Base-by-base conservation (phyloP, 441 rosid species). In the Cnidoscolus chayamansa region DNA sequence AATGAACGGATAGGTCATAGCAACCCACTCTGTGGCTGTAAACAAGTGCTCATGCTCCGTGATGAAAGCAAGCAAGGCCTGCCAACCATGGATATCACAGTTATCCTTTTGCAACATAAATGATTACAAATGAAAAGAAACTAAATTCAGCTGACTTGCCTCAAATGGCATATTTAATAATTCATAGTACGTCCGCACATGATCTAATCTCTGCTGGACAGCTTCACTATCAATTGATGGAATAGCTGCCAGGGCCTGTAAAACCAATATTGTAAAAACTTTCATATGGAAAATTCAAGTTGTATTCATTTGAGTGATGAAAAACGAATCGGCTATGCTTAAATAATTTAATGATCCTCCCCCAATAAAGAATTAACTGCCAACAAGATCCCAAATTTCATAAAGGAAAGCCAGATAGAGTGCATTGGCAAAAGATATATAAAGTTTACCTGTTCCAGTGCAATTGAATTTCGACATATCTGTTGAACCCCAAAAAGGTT, bases 401-500 rank as follows among this genome's bases (percentile, higher is more conserved):
- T 4, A 12, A 30, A 59, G 61, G 10, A 1, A 50, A 72, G 13
- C 48, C 9, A 1, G 30, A 35, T 49, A 3, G n/a, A 74, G 43
- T 2, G 15, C 0, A 68, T 13, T 51, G 63, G 35, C 13, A 10
- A 37, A 70, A 71, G 20, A 56, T 60, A 68, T 60, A 68, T 15
- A 56, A 72, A 49, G 43, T 73, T 75, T 76, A 93, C 99, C 94
- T 93, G 99, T 76, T 96, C 98, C 80, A 96, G 72, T 40, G 99
- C 98, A 73, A 96, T 93, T 68, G 97, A 81, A 82, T 96, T 96
- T 60, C 97, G 88, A 74, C 98, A 93, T 73, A 93, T 92, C 81
- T 92, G 99, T 78, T 96, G 99, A 79, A 93, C 99, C 75, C 99
- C 98, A n/a, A 96, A 93, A 73, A 96, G 96, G 80, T 93, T 96